Conservation (phyloP, 2,329 filamentous ascomycete species). For the Penicillium capsulatum region DNA sequence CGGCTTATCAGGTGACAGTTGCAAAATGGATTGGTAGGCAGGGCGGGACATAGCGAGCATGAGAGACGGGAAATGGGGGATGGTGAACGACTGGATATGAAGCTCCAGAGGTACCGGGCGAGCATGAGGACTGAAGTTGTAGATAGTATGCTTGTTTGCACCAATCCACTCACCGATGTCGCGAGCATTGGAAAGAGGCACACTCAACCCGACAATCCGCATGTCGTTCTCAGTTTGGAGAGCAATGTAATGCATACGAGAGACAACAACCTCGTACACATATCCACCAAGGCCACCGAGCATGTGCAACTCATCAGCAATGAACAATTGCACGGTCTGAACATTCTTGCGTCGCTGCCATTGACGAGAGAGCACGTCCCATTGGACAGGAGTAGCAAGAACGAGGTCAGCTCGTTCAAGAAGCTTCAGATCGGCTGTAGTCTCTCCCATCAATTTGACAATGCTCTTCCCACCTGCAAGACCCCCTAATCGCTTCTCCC, state of each 20-base stretch:
- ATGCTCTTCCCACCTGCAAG: constrained; percentile 82
- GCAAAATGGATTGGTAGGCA: constrained; percentile 80
- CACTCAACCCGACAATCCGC: constrained; percentile 83
- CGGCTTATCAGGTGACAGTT: constrained; percentile 83
- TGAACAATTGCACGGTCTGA: constrained; percentile 82
- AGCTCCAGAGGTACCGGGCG: constrained; percentile 86
- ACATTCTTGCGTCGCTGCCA: constrained; percentile 97
- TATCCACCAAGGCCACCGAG: constrained; percentile 82
- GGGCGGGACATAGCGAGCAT: constrained; percentile 99
- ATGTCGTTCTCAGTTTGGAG: constrained; percentile 79
- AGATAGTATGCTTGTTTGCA: constrained; percentile 95
- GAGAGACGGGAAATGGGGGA: constrained; percentile 93
- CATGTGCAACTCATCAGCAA: constrained; percentile 93
- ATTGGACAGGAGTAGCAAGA: constrained; percentile 86
- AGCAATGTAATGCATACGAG: constrained; percentile 93
- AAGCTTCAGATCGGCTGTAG: constrained; percentile 81
- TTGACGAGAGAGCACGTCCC: constrained; percentile 91
- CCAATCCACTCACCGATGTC: constrained; percentile 98
- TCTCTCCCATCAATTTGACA: constrained; percentile 90
- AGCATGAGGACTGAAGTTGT: constrained; percentile 94
- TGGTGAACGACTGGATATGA: constrained; percentile 91
- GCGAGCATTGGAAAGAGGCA: constrained; percentile 85
- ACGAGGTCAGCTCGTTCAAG: constrained; percentile 84
- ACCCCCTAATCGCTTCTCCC: constrained; percentile 70
- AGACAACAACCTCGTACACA: constrained; percentile 94